Percentiles rank a stretch among this genome's conserved stretches.
Conservation (phyloP, 192 early-diverging fungal genomes). For the Umbelopsis sp. region DNA sequence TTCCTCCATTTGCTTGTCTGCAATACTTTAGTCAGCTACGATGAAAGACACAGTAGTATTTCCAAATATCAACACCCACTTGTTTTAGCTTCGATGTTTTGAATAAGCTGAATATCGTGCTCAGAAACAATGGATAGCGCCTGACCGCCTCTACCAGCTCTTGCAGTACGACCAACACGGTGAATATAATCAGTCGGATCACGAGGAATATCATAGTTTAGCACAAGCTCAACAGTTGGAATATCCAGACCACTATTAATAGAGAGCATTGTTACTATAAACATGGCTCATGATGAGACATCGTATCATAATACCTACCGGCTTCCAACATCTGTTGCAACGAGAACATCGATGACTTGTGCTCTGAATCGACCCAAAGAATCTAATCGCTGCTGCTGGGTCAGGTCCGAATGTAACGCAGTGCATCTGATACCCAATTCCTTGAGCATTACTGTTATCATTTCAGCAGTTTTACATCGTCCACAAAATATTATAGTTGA, state of each 20-base stretch:
- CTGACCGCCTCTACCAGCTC: conserved; percentile 91
- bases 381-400: conserved; percentile 86
- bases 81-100: conserved; percentile 88
- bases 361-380: conserved; percentile 93
- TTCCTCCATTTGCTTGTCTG: conserved; percentile 82
- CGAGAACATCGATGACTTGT: conserved; percentile 82
- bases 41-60: not conserved
- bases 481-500: conserved; percentile 94
- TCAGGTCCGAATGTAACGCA: conserved; percentile 91
- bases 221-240: conserved; percentile 86
- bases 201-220: conserved; percentile 95
- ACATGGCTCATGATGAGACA: not conserved
- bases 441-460: conserved; percentile 81
- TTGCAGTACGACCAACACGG: conserved; percentile 96
- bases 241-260: conserved; percentile 91
- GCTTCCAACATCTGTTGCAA: conserved; percentile 97
- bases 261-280: not conserved
- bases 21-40: not conserved
- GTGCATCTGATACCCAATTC: conserved; percentile 92
- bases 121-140: conserved; percentile 88
- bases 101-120: conserved; percentile 82
- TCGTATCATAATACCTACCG: conserved; percentile 51
- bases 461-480: conserved; percentile 83
- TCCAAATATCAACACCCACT: conserved; percentile 46
- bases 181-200: conserved; percentile 98